Conservation (phyloP, 2,329 filamentous ascomycete genomes). For the Ceratocystis destructans region DNA sequence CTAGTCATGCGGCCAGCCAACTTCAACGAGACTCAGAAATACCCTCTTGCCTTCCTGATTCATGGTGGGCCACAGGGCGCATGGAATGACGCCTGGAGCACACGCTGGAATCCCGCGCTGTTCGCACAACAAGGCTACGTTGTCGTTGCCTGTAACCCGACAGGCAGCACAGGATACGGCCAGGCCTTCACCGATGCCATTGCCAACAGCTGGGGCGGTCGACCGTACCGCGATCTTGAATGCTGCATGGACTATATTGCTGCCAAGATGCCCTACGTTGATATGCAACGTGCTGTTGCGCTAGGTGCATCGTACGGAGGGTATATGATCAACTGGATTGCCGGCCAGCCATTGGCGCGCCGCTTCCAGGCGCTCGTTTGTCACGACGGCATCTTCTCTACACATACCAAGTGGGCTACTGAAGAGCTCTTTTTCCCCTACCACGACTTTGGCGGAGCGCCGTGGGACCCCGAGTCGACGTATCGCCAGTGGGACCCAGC, state of each 20-base stretch:
- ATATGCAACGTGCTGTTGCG: slow-evolving; percentile 55
- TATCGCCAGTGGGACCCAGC: slow-evolving; percentile 62
- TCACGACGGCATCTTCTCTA: slow-evolving; percentile 76
- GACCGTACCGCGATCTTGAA: slow-evolving; percentile 71
- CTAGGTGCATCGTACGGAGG: slow-evolving; percentile 64
- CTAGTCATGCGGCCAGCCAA: slow-evolving; percentile 47
- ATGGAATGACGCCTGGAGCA: slow-evolving; percentile 64
- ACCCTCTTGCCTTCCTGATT: slow-evolving; percentile 65
- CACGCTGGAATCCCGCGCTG: slow-evolving; percentile 72
- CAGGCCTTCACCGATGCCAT: slow-evolving; percentile 67
- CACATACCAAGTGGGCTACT: slow-evolving; percentile 48
- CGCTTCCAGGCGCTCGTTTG: slow-evolving; percentile 79
- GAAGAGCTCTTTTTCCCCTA: slow-evolving; percentile 60
- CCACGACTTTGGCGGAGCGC: slow-evolving; percentile 50
- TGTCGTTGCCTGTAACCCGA: slow-evolving; percentile 69
- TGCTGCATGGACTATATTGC: slow-evolving; percentile 63
- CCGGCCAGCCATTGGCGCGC: slow-evolving; percentile 68
- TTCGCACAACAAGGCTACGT: slow-evolving; percentile 83
- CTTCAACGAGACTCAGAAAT: slow-evolving; percentile 58
- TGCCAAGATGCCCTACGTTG: slow-evolving; percentile 51
- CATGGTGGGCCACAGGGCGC: slow-evolving; percentile 73
- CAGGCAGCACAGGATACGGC: slow-evolving; percentile 70
- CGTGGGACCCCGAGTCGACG: slow-evolving; percentile 46
- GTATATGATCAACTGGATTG: slow-evolving; percentile 82
- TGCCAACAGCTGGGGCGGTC: slow-evolving; percentile 66